These are phyloP conservation scores for Colletotrichum somersetense DNA, from an alignment of 2,329 filamentous ascomycete species.

Conservation along the genomic window DNA sequence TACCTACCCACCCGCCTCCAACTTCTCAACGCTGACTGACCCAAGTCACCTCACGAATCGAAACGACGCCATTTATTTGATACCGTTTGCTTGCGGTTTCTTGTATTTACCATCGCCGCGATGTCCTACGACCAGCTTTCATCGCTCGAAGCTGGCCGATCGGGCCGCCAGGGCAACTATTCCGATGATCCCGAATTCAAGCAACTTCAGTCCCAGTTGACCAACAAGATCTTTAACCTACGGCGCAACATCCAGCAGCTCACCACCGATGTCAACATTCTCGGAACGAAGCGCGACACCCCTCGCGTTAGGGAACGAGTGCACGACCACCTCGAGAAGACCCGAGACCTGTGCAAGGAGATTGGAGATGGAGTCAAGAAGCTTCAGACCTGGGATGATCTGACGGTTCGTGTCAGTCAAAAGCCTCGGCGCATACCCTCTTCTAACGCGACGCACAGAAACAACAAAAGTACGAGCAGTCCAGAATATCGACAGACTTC, in stretches of 20 bases:
- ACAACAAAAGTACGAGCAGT: constrained; percentile 95
- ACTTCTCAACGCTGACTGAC: background rate
- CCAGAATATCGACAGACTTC: constrained; percentile 95
- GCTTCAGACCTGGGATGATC: constrained; percentile 87
- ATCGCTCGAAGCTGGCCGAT: constrained; percentile 81
- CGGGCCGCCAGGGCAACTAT: constrained; percentile 78
- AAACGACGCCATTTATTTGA: constrained; percentile 13
- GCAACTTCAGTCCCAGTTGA: constrained; percentile 83
- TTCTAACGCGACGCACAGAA: constrained; percentile 65
- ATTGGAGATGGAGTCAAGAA: constrained; percentile 95
- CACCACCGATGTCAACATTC: constrained; percentile 83
- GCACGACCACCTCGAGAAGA: constrained; percentile 87
- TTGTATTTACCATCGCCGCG: constrained; percentile 34
- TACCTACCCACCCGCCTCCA: background rate
- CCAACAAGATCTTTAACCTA: constrained; percentile 88
- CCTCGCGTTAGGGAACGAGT: constrained; percentile 92
- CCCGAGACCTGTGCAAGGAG: constrained; percentile 87
- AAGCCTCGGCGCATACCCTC: background rate
- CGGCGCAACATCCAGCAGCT: constrained; percentile 90
- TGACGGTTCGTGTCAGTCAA: constrained; percentile 70
- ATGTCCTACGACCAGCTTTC: constrained; percentile 96
- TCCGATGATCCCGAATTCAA: constrained; percentile 94
- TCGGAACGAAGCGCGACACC: constrained; percentile 93
- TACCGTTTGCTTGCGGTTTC: background rate
- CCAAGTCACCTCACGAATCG: background rate